Evolutionary conservation across 257 asterid species (phyloP).

Genomic region (Prunella vulgaris): DNA sequence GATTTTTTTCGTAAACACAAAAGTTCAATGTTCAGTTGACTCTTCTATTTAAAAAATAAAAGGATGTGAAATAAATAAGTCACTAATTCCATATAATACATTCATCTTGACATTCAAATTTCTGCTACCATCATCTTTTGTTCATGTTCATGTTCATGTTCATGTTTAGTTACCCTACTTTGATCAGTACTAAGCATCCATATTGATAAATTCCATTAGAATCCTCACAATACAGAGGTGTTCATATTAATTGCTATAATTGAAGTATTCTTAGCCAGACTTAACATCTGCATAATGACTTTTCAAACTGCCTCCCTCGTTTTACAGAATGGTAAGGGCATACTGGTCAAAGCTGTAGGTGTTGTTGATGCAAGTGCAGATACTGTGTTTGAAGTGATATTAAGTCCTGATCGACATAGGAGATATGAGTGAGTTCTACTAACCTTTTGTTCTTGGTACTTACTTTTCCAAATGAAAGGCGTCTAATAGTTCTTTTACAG

Average conservation of each 20-base stretch:
- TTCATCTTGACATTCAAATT: background rate
- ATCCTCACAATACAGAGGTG: background rate
- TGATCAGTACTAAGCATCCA: conserved; percentile 1
- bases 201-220: conserved; percentile 4
- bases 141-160: background rate
- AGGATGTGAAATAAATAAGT: background rate
- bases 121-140: background rate
- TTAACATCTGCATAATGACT: background rate
- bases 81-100: background rate
- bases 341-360: conserved; percentile 91
- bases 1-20: background rate
- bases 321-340: conserved; percentile 70
- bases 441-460: conserved; percentile 1
- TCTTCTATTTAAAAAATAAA: background rate
- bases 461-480: conserved; percentile 18
- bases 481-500: conserved; percentile 50
- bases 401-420: conserved; percentile 63
- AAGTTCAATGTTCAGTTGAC: background rate
- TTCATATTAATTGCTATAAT: conserved; percentile 10
- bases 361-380: conserved; percentile 93
- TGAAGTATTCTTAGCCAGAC: background rate
- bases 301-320: conserved; percentile 15
- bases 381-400: conserved; percentile 78
- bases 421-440: conserved; percentile 77
- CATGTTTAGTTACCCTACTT: background rate